Conservation (phyloP, 2,329 filamentous ascomycete genomes). For the Fonsecaea nubica region DNA sequence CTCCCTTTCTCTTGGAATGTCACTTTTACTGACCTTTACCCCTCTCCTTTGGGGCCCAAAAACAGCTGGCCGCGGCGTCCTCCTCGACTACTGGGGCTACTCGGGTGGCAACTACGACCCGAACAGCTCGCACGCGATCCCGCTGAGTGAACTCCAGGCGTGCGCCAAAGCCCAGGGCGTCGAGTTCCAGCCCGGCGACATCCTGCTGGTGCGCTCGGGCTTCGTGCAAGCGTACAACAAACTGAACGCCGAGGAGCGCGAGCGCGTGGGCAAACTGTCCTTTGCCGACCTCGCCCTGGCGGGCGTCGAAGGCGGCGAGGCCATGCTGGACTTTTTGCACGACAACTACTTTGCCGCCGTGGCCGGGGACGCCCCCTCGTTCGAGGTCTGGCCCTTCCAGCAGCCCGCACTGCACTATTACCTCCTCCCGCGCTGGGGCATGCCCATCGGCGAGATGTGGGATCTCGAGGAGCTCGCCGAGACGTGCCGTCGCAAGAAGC, state of each 20-base stretch:
- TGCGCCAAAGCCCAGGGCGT: slow-evolving; percentile 61
- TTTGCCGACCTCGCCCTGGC: slow-evolving; percentile 52
- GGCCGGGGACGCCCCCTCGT: slow-evolving; percentile 66
- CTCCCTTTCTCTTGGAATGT: too few species aligned
- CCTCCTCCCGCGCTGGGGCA: slow-evolving; percentile 50
- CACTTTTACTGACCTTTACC: background rate
- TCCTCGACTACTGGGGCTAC: slow-evolving; percentile 4
- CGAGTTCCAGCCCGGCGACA: slow-evolving; percentile 64
- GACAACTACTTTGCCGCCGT: slow-evolving; percentile 72
- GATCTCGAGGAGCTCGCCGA: slow-evolving; percentile 49
- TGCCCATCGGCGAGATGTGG: slow-evolving; percentile 54
- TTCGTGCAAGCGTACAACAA: slow-evolving; percentile 64
- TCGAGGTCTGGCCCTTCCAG: slow-evolving; percentile 66
- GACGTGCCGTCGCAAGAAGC: slow-evolving; percentile 45
- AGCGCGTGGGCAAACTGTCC: slow-evolving; percentile 40
- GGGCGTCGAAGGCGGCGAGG: slow-evolving; percentile 59
- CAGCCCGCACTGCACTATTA: slow-evolving; percentile 47
- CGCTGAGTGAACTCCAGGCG: slow-evolving; percentile 60
- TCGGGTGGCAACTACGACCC: slow-evolving; percentile 1
- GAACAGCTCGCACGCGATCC: slow-evolving; percentile 36
- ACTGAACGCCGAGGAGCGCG: slow-evolving; percentile 47
- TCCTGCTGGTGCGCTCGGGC: slow-evolving; percentile 71
- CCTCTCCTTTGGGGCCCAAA: background rate
- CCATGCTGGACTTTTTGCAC: slow-evolving; percentile 69
- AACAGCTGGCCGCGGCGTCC: slow-evolving; percentile 12